Evolutionary conservation across 768 basidiomycete genomes (phyloP).

Genomic region (Mycena filopes): DNA sequence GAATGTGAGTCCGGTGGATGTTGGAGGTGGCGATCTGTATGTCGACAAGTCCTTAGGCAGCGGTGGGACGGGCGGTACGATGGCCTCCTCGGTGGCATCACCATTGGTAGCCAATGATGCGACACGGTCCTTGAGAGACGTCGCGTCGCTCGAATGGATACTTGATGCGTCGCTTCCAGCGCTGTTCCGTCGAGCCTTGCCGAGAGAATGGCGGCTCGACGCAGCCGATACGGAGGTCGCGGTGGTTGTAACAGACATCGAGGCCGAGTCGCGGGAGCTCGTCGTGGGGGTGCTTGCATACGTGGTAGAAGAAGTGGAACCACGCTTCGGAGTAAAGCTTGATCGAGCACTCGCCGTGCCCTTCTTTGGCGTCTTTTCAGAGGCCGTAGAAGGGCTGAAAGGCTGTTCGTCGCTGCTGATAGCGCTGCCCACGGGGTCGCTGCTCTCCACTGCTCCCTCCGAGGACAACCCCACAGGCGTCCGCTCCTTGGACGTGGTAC

Average conservation of each 20-base stretch:
- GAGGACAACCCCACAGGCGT: constrained; percentile 46
- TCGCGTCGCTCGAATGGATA: constrained; percentile 74
- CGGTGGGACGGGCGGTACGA: constrained; percentile 94
- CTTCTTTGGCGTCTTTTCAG: constrained; percentile 80
- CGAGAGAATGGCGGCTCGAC: constrained; percentile 78
- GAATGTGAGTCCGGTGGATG: constrained; percentile 64
- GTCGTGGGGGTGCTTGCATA: constrained; percentile 81
- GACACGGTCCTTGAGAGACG: constrained; percentile 73
- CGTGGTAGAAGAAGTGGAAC: constrained; percentile 89
- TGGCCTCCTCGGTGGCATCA: constrained; percentile 68
- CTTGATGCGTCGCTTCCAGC: constrained; percentile 88
- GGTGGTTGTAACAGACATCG: constrained; percentile 81
- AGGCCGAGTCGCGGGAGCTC: constrained; percentile 90
- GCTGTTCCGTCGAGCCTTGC: constrained; percentile 81
- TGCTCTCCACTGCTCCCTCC: constrained; percentile 49
- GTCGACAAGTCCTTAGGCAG: constrained; percentile 89
- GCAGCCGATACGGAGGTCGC: constrained; percentile 78
- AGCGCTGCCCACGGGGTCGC: constrained; percentile 54
- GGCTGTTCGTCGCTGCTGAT: constrained; percentile 70
- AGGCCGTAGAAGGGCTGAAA: constrained; percentile 50
- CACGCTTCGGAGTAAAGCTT: constrained; percentile 87
- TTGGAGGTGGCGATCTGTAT: constrained; percentile 75
- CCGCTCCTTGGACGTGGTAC: constrained; percentile 55
- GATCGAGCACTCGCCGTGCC: constrained; percentile 66
- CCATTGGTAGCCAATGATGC: constrained; percentile 67